These are phyloP conservation scores for Eremochloa ophiuroides DNA, from an alignment of 176 grass and related monocot species.

Conservation along the genomic window DNA sequence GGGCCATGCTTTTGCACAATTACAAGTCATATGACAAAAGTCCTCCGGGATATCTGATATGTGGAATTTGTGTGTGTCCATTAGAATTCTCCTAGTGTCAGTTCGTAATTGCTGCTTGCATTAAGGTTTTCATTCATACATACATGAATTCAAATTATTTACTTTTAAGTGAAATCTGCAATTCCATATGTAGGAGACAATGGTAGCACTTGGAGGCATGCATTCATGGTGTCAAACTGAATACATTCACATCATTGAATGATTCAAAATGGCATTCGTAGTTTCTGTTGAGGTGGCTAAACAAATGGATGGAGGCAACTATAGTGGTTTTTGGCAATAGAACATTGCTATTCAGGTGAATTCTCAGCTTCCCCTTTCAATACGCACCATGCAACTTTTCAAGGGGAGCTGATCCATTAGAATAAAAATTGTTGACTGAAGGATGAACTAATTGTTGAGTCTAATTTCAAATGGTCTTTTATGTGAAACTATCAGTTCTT, in stretches of 20 bases:
- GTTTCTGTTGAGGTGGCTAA: constrained; percentile 49
- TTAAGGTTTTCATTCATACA: not conserved
- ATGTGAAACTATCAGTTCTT: not conserved
- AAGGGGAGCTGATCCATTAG: constrained; percentile 47
- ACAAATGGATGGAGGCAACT: constrained; percentile 45
- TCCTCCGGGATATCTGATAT: not conserved
- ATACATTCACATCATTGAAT: constrained; percentile 37
- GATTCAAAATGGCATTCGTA: constrained; percentile 47
- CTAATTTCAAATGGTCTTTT: not conserved
- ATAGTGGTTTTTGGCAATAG: constrained; percentile 42
- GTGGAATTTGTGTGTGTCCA: not conserved
- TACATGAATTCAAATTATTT: constrained; percentile 13
- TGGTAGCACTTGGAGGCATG: constrained; percentile 44
- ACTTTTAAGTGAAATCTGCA: constrained; percentile 38
- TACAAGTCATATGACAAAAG: not conserved
- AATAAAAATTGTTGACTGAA: not conserved
- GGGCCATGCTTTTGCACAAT: not conserved
- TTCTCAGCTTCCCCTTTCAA: constrained; percentile 51
- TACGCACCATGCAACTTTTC: constrained; percentile 12
- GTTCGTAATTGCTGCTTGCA: not conserved
- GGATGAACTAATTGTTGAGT: not conserved
- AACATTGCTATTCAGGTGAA: constrained; percentile 56
- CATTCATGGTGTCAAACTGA: constrained; percentile 41
- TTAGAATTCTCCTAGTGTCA: not conserved
- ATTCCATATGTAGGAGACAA: constrained; percentile 49